Conservation (phyloP, 225 moss, liverwort and hornwort species). For the Neckera pumila region DNA sequence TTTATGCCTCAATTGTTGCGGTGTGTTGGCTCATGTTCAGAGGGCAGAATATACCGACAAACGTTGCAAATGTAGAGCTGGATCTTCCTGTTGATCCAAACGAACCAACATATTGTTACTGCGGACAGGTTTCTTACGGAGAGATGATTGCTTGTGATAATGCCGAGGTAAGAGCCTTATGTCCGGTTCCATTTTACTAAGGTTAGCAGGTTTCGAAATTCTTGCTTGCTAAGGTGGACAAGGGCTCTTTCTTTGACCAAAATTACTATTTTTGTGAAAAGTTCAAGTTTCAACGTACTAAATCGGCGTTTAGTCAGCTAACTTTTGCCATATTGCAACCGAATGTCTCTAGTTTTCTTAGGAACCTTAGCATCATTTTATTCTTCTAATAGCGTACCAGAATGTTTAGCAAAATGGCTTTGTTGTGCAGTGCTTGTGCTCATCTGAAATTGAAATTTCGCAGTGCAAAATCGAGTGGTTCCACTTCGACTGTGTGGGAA, state of each 20-base stretch:
- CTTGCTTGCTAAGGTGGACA: not conserved
- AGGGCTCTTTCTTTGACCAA: not conserved
- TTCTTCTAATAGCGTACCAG: not conserved
- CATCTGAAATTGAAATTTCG: not conserved
- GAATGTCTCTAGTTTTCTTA: not conserved
- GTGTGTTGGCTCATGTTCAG: slow-evolving; percentile 16
- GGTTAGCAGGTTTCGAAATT: not conserved
- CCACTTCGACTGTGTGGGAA: slow-evolving; percentile 76
- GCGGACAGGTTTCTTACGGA: slow-evolving; percentile 60
- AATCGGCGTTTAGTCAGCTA: not conserved
- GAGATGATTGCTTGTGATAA: slow-evolving; percentile 87
- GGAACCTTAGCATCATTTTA: not conserved
- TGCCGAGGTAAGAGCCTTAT: slow-evolving; percentile 32
- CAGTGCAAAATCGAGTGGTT: slow-evolving; percentile 88
- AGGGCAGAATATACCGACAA: slow-evolving; percentile 25
- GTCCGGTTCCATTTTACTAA: not conserved
- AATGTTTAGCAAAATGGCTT: not conserved
- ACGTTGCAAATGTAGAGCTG: slow-evolving; percentile 41
- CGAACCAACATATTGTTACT: slow-evolving; percentile 79
- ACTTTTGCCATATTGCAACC: not conserved
- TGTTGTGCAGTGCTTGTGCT: not conserved
- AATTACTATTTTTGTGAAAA: not conserved
- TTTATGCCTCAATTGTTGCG: not conserved
- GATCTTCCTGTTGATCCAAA: slow-evolving; percentile 71
- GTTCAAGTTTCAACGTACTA: not conserved